Base-by-base conservation (phyloP, 306 rosid genomes). In the Pyrus communis region DNA sequence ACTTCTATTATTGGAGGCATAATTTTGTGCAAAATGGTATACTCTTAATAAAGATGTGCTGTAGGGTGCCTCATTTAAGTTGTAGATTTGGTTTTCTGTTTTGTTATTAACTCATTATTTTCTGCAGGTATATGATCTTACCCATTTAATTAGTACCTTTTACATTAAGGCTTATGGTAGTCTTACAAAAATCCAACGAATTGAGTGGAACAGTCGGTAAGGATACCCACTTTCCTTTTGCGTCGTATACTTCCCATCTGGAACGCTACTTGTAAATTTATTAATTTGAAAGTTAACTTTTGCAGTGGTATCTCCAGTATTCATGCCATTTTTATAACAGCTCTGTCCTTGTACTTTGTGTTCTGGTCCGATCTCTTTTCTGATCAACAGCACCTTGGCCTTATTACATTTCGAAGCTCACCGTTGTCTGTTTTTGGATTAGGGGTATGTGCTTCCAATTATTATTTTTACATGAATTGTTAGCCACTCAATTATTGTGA, bases 361-460 rank as follows among this genome's bases (percentile, higher is more conserved):
- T 88, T 88, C 87, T 83, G 86, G 91, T 88, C 91, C 43, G 87
- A 88, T 83, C 86, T 88, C 69, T 88, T 88, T 78, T 88, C 91
- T 79, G 91, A 88, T 84, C 82, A 85, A 75, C 79, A 40, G 38
- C 82, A 38, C 49, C 76, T 86, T 75, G 87, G 89, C 70, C 52
- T 70, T 66, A 67, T 87, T 75, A 88, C 89, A 63, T 88, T 85
- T 61, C 89, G 82, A 74, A 85, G 86, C 72, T 88, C 91, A 55
- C 80, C 81, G 5, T 40, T 88, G 77, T 85, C 89, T 55, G 77
- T 77, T 22, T 88, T 85, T 73, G 69, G 78, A 25, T 75, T 88
- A 78, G 91, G 91, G 91, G 91, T 88, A 88, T 59, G 54, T 45
- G 49, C 19, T 38, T 77, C 14, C 25, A 1, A 42, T 46, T 77